Conservation (phyloP, 139 green algal genomes). For the Chlamydomonas sp. region DNA sequence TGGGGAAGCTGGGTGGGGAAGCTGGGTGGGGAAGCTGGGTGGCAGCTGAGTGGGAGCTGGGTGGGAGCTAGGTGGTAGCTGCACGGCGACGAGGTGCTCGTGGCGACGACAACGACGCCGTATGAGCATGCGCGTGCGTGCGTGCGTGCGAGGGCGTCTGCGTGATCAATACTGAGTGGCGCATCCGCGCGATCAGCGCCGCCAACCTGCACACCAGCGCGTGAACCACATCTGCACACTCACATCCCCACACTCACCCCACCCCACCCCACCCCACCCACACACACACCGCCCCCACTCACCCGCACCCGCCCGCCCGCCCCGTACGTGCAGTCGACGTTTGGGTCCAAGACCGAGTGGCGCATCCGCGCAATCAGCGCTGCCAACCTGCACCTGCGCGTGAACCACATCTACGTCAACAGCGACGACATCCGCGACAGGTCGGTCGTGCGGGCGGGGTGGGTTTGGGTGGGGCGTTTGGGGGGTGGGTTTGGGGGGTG, state of each 20-base stretch:
- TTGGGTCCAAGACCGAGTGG: constrained; percentile 97
- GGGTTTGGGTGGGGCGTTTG: not conserved
- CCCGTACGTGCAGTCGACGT: constrained; percentile 71
- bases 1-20: no score
- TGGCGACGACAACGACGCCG: not conserved
- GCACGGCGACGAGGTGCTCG: not conserved
- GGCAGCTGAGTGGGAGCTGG: no score
- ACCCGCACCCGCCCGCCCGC: no score
- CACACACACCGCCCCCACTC: no score
- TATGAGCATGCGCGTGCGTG: not conserved
- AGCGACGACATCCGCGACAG: constrained; percentile 75
- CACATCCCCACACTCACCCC: no score
- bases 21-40: no score
- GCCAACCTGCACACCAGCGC: constrained; percentile 93
- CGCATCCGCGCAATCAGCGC: constrained; percentile 92
- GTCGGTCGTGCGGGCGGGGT: no score
- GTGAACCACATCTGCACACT: constrained; percentile 99
- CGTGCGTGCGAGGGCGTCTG: no score
- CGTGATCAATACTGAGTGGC: constrained; percentile 93
- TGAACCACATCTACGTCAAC: constrained; percentile 99
- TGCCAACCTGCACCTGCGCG: constrained; percentile 95
- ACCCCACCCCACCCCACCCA: no score
- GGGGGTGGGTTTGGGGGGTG: not conserved
- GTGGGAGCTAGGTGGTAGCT: no score
- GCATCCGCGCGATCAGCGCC: constrained; percentile 91